A percentile compares a stretch with the other conserved stretches of the same genome.
phyloP scores from a whole-genome alignment of 768 basidiomycete genomes.

The Suillus alpinus region DNA sequence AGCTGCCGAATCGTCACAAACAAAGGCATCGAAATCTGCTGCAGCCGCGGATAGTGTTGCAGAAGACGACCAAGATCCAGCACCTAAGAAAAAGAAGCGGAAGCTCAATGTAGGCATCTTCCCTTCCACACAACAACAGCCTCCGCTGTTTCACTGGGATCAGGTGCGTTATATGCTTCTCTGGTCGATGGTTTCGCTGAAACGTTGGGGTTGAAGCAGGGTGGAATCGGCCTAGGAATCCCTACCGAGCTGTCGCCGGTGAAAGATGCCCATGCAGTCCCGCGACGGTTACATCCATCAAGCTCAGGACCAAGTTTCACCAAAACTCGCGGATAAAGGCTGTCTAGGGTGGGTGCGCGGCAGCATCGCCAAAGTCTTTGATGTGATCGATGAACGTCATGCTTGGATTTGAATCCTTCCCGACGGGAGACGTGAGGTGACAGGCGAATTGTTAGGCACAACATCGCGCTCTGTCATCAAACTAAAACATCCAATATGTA shows the following conservation, averaged over 20 bases:
- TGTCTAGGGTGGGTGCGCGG: not conserved
- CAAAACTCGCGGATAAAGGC: slow-evolving; percentile 3
- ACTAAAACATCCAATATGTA: not conserved
- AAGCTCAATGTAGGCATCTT: slow-evolving; percentile 60
- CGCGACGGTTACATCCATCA: slow-evolving; percentile 37
- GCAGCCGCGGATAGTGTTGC: slow-evolving; percentile 16
- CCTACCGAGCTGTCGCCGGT: slow-evolving; percentile 68
- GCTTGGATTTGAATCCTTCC: not conserved
- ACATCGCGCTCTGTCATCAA: not conserved
- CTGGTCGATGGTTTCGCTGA: not conserved
- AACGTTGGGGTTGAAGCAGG: slow-evolving; percentile 18
- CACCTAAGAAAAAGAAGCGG: slow-evolving; percentile 64
- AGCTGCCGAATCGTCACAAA: slow-evolving; percentile 13
- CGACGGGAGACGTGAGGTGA: not conserved
- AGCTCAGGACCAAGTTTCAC: slow-evolving; percentile 14
- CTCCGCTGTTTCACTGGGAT: slow-evolving; percentile 44
- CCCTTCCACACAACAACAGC: slow-evolving; percentile 18
- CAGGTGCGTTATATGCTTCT: slow-evolving; percentile 29
- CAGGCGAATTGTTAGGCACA: not conserved
- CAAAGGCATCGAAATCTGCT: slow-evolving; percentile 12
- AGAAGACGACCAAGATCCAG: slow-evolving; percentile 22
- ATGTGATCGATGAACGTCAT: not conserved
- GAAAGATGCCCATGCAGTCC: slow-evolving; percentile 51
- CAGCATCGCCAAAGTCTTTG: not conserved
- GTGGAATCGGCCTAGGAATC: slow-evolving; percentile 51